These are phyloP conservation scores for Candida pini DNA, from an alignment of 805 yeast species.

Conservation along the genomic window DNA sequence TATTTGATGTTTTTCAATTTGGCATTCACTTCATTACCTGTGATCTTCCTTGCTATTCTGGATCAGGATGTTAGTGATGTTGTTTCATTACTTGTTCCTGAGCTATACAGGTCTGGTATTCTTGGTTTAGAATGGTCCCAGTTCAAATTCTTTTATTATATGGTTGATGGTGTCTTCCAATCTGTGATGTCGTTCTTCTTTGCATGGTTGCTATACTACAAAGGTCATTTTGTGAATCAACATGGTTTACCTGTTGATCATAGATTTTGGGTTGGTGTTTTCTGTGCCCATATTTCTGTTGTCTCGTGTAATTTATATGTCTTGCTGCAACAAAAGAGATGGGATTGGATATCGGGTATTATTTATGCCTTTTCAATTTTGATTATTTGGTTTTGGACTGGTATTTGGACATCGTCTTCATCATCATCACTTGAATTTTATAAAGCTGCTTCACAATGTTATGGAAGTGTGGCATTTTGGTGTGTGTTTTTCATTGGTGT, in stretches of 20 bases:
- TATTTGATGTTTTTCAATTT: slow-evolving; percentile 73
- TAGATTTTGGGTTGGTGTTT: slow-evolving; percentile 66
- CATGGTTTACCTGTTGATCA: slow-evolving; percentile 56
- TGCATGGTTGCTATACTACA: slow-evolving; percentile 51
- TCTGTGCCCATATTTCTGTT: slow-evolving; percentile 55
- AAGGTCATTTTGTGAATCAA: slow-evolving; percentile 35
- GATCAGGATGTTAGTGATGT: slow-evolving; percentile 73
- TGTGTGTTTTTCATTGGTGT: slow-evolving; percentile 52
- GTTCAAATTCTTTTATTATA: slow-evolving; percentile 52
- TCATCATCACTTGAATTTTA: slow-evolving; percentile 50
- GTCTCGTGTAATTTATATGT: slow-evolving; percentile 63
- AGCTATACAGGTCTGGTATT: slow-evolving; percentile 64
- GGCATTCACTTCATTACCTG: slow-evolving; percentile 77
- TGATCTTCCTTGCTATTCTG: slow-evolving; percentile 62
- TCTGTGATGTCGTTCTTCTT: slow-evolving; percentile 64
- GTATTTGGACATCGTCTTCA: slow-evolving; percentile 58
- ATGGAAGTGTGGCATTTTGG: slow-evolving; percentile 65
- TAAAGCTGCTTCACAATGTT: slow-evolving; percentile 55
- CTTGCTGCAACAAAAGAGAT: slow-evolving; percentile 60
- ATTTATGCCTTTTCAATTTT: slow-evolving; percentile 50
- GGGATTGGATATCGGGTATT: slow-evolving; percentile 68
- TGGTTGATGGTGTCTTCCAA: slow-evolving; percentile 68
- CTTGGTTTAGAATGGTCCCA: slow-evolving; percentile 59
- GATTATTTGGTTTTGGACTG: slow-evolving; percentile 69
- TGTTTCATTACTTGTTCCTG: slow-evolving; percentile 63